Evolutionary conservation across 1,284 basidiomycete genomes (phyloP), one percentile per base, ranked within the genome.

Genomic region (Leccinum pachyderme): DNA sequence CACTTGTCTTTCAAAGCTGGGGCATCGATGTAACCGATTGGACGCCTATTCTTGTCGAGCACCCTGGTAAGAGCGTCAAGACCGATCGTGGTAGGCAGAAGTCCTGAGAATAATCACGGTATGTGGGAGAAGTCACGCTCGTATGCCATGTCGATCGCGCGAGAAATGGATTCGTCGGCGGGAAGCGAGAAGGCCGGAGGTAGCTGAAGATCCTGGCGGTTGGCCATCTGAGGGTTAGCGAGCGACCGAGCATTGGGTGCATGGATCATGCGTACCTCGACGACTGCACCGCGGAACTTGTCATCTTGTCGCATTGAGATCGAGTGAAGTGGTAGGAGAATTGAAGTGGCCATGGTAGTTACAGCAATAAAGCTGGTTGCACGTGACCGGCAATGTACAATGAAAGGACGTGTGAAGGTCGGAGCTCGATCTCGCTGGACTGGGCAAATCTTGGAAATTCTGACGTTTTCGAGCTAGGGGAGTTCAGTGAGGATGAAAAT

Each of bases 121-220:
- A 95, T 87, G 64, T 93, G 86, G 27, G 93, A 93, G 72, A 94
- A 95, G 68, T 95, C 93, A 44, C 91, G 83, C 62, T 95, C 93
- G 64, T 93, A 95, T 0, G 93, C 93, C 32, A 89, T 80, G 63
- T 92, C 90, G 43, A 95, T 82, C 2, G 91, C 93, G 29, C 81
- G 77, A 8, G 81, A 80, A 54, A 94, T 84, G 22, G 81, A 79
- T 62, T 91, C 91, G 57, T 79, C 79, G 8, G 79, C 74, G 7
- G 89, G 87, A 3, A 95, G 77, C n/a, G 88, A 84, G 71, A 94
- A 95, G 0, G 93, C 93, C 7, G 93, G 93, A 0, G 91, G 87
- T 2, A 95, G 76, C 80, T 95, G 93, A 2, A 94, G 77, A 70
- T 94, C 92, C 91, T 94, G 66, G n/a, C 46, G 5, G 52, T 27